These are phyloP conservation scores for Crinitomyces ghanaensis DNA, from an alignment of 805 yeast genomes.

Conservation along the genomic window DNA sequence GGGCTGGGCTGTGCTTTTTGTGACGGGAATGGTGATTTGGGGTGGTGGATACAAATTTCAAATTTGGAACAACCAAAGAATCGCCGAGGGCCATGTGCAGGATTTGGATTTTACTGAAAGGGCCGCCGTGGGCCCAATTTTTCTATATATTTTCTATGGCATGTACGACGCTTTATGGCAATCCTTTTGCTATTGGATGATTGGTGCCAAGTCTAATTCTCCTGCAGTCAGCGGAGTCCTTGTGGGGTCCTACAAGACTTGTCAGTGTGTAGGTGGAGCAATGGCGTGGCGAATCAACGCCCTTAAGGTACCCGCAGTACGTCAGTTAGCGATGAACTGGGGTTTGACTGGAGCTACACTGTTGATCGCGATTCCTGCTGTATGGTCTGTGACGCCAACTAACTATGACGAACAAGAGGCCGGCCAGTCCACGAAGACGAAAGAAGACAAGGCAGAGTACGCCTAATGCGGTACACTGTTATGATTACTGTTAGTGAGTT, in stretches of 20 bases:
- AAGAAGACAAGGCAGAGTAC: no score
- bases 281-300: slow-evolving; percentile 49
- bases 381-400: slow-evolving; percentile 29
- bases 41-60: slow-evolving; percentile 49
- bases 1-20: slow-evolving; percentile 34
- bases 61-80: slow-evolving; percentile 14
- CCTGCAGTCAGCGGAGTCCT: slow-evolving; percentile 42
- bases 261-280: slow-evolving; percentile 56
- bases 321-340: slow-evolving; percentile 41
- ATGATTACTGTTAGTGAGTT: no score
- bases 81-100: slow-evolving; percentile 9
- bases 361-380: slow-evolving; percentile 37
- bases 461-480: no score
- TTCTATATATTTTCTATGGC: slow-evolving; percentile 52
- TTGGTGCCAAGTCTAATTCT: slow-evolving; percentile 47
- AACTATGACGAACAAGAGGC: no score
- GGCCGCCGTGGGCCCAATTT: slow-evolving; percentile 45
- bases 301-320: slow-evolving; percentile 26
- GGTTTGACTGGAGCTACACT: slow-evolving; percentile 38
- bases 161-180: slow-evolving; percentile 49
- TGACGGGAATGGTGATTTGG: slow-evolving; percentile 39
- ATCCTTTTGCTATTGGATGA: slow-evolving; percentile 42
- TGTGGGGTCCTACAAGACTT: slow-evolving; percentile 49
- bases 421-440: no score
- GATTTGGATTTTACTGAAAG: slow-evolving; percentile 36